phyloP scores from a whole-genome alignment of 2,329 filamentous ascomycete genomes.

The Botrytis cinerea region DNA sequence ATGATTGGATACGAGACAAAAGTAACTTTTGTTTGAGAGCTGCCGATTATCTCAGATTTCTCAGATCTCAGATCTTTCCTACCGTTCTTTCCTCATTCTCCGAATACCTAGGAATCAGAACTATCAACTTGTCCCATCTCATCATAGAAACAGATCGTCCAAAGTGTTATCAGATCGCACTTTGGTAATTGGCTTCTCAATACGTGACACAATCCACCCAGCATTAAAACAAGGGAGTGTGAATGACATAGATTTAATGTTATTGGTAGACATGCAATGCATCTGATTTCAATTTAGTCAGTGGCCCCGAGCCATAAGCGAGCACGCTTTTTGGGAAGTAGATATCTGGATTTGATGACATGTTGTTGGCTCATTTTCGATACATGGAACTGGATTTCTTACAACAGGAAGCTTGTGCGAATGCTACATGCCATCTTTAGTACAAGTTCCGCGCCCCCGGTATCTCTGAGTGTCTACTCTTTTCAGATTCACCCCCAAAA shows the following conservation, averaged over 20 bases:
- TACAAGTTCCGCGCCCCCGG: neutral
- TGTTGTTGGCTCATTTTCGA: neutral
- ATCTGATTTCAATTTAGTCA: neutral
- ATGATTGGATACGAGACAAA: neutral
- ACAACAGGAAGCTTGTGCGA: neutral
- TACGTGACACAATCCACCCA: neutral
- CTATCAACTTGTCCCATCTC: no score
- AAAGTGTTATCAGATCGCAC: neutral
- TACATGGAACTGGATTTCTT: neutral
- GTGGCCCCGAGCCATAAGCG: conserved; percentile 8
- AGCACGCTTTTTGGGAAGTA: neutral
- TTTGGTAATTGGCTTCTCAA: neutral
- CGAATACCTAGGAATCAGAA: neutral
- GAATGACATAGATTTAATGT: neutral
- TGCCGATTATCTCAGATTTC: neutral
- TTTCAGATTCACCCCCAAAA: neutral
- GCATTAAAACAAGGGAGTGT: neutral
- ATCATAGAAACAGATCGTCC: no score
- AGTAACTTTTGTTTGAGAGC: neutral
- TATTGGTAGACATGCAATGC: conserved; percentile 6
- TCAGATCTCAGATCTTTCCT: neutral
- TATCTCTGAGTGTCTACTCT: neutral
- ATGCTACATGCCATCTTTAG: neutral
- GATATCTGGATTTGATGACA: neutral
- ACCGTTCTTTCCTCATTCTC: neutral